Percentiles rank a stretch among this genome's conserved stretches.
These are phyloP conservation scores for Henningerozyma blattae DNA, from an alignment of 805 yeast species.

Conservation along the genomic window DNA sequence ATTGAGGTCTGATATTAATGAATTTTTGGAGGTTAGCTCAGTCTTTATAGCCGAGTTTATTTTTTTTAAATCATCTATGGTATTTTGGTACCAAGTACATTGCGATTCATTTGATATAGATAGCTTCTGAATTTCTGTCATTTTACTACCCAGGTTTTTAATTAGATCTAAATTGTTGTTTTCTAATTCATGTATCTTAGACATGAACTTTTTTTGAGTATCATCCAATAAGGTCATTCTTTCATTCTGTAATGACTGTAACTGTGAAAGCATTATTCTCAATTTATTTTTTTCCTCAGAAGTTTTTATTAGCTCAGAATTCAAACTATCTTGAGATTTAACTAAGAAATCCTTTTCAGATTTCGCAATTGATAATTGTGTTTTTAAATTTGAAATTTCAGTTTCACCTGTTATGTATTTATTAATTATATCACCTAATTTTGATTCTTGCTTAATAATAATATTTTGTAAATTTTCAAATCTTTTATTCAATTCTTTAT, in stretches of 20 bases:
- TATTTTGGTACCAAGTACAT: slow-evolving; percentile 44
- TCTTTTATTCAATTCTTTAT: slow-evolving; percentile 31
- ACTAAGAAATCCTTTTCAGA: slow-evolving; percentile 45
- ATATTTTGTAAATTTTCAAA: slow-evolving; percentile 30
- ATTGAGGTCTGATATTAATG: slow-evolving; percentile 28
- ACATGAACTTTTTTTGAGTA: slow-evolving; percentile 35
- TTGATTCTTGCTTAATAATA: slow-evolving; percentile 35
- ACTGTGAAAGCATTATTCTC: slow-evolving; percentile 41
- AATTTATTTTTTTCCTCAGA: slow-evolving; percentile 48
- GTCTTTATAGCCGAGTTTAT: slow-evolving; percentile 27
- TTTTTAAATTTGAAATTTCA: slow-evolving; percentile 30
- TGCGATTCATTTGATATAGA: slow-evolving; percentile 32
- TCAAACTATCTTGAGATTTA: slow-evolving; percentile 36
- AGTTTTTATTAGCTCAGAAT: slow-evolving; percentile 39
- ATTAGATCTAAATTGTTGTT: slow-evolving; percentile 21
- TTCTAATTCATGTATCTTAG: slow-evolving; percentile 39
- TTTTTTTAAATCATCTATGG: slow-evolving; percentile 31
- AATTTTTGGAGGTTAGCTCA: slow-evolving; percentile 29
- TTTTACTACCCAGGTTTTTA: slow-evolving; percentile 25
- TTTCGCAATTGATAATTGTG: slow-evolving; percentile 35
- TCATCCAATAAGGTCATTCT: slow-evolving; percentile 42
- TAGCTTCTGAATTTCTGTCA: slow-evolving; percentile 38
- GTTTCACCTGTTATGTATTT: slow-evolving; percentile 45
- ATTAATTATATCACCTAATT: slow-evolving; percentile 36
- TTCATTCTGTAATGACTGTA: slow-evolving; percentile 52